These are phyloP conservation scores for Stagonosporopsis chrysanthemi DNA, from an alignment of 2,329 filamentous ascomycete genomes.

Conservation along the genomic window DNA sequence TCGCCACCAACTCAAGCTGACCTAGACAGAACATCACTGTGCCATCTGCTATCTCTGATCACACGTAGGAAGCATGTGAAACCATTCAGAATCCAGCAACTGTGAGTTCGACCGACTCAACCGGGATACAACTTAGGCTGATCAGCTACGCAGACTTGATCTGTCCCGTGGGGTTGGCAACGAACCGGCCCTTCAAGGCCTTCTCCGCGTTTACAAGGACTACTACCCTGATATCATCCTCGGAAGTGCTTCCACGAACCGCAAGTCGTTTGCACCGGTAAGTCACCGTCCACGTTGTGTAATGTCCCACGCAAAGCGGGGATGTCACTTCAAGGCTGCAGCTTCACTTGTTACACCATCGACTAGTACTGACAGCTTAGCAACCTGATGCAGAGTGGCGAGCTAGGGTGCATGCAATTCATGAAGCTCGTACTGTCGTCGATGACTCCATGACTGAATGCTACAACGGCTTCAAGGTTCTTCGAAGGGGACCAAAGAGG, in stretches of 20 bases:
- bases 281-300: conserved; percentile 34
- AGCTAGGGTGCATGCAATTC: conserved; percentile 70
- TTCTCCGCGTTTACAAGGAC: conserved; percentile 85
- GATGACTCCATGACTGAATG: conserved; percentile 49
- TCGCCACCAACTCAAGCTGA: conserved; percentile 29
- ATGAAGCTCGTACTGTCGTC: conserved; percentile 61
- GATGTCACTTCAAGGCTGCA: conserved; percentile 23
- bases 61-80: conserved; percentile 84
- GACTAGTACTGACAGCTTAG: conserved; percentile 39
- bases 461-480: conserved; percentile 69
- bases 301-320: conserved; percentile 13
- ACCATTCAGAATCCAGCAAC: conserved; percentile 79
- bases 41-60: conserved; percentile 79
- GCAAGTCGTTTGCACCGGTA: conserved; percentile 50
- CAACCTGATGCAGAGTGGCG: conserved; percentile 82
- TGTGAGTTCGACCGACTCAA: conserved; percentile 50
- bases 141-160: conserved; percentile 52
- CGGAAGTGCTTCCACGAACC: conserved; percentile 65
- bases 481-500: conserved; percentile 60
- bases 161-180: conserved; percentile 61
- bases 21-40: conserved; percentile 59
- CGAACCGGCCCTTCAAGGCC: conserved; percentile 75
- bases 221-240: conserved; percentile 91
- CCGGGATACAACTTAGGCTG: conserved; percentile 20
- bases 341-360: conserved; percentile 27